Conservation (phyloP, 345 rosid species). For the Boechera retrofracta region DNA sequence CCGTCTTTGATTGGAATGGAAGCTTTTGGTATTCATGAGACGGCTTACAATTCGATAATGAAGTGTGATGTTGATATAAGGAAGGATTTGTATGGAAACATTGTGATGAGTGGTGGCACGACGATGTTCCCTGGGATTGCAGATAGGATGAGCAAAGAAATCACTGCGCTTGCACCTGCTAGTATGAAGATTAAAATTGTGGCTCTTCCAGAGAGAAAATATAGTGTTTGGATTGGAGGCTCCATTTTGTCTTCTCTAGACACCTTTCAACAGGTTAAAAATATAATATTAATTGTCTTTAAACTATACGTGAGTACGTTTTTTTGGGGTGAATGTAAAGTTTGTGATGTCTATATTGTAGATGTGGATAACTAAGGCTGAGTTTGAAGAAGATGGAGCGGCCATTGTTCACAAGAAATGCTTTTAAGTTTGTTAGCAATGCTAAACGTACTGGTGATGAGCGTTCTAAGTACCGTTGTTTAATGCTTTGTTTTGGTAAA, state of each 20-base stretch:
- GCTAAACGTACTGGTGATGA: background rate
- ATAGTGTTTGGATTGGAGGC: conserved; percentile 35
- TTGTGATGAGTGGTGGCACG: conserved; percentile 63
- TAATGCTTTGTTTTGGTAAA: background rate
- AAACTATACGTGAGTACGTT: background rate
- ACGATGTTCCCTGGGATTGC: conserved; percentile 78
- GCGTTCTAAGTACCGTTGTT: background rate
- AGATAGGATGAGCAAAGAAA: conserved; percentile 83
- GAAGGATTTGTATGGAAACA: conserved; percentile 64
- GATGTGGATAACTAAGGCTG: conserved; percentile 9
- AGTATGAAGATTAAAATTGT: conserved; percentile 16
- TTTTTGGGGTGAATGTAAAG: background rate
- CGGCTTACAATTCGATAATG: conserved; percentile 68
- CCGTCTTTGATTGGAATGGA: conserved; percentile 83
- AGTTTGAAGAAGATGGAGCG: background rate
- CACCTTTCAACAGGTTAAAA: conserved; percentile 69
- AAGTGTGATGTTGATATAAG: conserved; percentile 70
- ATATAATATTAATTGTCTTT: background rate
- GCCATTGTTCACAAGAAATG: conserved; percentile 12
- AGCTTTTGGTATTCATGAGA: conserved; percentile 62
- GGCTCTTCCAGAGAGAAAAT: conserved; percentile 25
- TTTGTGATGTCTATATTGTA: conserved; percentile 23
- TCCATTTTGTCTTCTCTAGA: conserved; percentile 47
- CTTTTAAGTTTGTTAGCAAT: background rate
- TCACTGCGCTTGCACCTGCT: conserved; percentile 60